Evolutionary conservation across 768 basidiomycete genomes (phyloP).

Genomic region (Xerocomus spinulosus): DNA sequence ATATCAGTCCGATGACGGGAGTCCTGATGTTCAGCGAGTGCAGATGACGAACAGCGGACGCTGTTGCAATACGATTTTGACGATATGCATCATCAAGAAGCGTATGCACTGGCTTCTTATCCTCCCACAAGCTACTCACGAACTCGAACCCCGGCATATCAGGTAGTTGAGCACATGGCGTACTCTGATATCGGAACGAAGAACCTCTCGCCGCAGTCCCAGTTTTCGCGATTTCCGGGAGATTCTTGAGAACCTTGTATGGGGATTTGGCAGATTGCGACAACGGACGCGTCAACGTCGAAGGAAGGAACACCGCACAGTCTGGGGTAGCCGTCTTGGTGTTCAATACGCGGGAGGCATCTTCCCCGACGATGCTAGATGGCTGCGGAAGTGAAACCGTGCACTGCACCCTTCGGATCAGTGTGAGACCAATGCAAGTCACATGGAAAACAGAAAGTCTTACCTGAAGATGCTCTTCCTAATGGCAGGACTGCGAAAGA

Average conservation of each 20-base stretch:
- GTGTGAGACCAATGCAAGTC: slow-evolving; percentile 3
- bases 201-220: slow-evolving; percentile 38
- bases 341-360: slow-evolving; percentile 37
- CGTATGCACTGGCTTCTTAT: slow-evolving; percentile 51
- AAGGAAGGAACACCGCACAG: slow-evolving; percentile 44
- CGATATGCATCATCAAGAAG: slow-evolving; percentile 51
- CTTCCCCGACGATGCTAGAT: slow-evolving; percentile 23
- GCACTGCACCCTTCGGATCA: slow-evolving; percentile 44
- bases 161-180: slow-evolving; percentile 45
- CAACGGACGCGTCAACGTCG: slow-evolving; percentile 34
- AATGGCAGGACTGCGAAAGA: slow-evolving; percentile 45
- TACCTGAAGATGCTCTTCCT: slow-evolving; percentile 41
- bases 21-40: slow-evolving; percentile 42
- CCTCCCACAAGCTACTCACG: slow-evolving; percentile 52
- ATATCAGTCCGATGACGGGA: slow-evolving; percentile 52
- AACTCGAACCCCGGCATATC: slow-evolving; percentile 49
- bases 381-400: slow-evolving; percentile 47
- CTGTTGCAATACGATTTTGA: slow-evolving; percentile 54
- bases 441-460: slow-evolving; percentile 4
- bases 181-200: slow-evolving; percentile 50
- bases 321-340: slow-evolving; percentile 48
- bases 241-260: slow-evolving; percentile 44
- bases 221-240: slow-evolving; percentile 32
- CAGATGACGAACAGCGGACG: slow-evolving; percentile 46
- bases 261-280: slow-evolving; percentile 43